These are phyloP conservation scores for Zasmidium angulare DNA, from an alignment of 2,329 filamentous ascomycete species.

Conservation along the genomic window DNA sequence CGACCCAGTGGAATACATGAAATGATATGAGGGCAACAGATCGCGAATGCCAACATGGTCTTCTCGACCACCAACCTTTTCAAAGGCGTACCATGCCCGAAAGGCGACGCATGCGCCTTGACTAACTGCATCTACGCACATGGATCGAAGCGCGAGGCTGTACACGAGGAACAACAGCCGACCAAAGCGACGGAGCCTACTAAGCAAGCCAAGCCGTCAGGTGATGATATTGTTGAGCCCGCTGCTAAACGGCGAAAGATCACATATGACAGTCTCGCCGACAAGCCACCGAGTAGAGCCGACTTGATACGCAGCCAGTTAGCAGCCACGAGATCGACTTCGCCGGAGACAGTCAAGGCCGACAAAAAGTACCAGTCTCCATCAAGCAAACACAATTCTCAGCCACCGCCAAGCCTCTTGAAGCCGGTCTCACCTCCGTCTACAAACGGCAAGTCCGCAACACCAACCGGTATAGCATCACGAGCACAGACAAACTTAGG, in stretches of 20 bases:
- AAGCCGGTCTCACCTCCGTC: conserved; percentile 25
- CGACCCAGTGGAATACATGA: not conserved
- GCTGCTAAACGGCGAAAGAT: conserved; percentile 32
- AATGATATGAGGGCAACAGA: not conserved
- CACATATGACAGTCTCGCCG: conserved; percentile 29
- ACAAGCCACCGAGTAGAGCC: conserved; percentile 32
- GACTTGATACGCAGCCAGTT: conserved; percentile 29
- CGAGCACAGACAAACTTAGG: not conserved
- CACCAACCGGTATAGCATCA: not conserved
- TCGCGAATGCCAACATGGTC: conserved; percentile 40
- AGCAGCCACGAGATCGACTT: conserved; percentile 13
- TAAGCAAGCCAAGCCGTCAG: not conserved
- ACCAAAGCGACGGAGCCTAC: not conserved
- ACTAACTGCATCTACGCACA: conserved; percentile 62
- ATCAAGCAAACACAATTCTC: not conserved
- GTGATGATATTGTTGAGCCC: conserved; percentile 12
- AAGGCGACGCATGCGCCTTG: conserved; percentile 50
- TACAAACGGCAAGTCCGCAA: conserved; percentile 9
- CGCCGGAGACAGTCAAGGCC: conserved; percentile 6
- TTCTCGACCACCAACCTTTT: conserved; percentile 58
- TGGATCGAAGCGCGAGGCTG: conserved; percentile 26
- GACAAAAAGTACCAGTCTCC: conserved; percentile 5
- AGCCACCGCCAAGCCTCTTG: conserved; percentile 18
- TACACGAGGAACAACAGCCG: not conserved
- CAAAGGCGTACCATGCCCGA: conserved; percentile 54